These are phyloP conservation scores for Tetraselmis chui DNA, from an alignment of 139 green algal species.

Conservation along the genomic window DNA sequence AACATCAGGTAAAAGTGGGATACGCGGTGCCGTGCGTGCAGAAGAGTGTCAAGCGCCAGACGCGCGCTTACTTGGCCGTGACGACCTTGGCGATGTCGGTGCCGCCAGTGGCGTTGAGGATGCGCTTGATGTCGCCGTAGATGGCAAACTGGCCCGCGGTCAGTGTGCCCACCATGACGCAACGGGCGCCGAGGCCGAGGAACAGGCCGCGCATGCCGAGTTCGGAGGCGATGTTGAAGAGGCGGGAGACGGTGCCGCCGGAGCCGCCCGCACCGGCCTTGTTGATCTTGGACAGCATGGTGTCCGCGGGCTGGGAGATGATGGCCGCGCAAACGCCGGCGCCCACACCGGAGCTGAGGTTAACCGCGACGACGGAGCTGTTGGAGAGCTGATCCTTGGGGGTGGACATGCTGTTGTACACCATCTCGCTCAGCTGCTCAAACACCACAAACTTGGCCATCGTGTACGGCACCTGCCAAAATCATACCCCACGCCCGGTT, in stretches of 20 bases:
- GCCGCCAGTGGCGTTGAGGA: background rate
- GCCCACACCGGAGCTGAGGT: slow-evolving; percentile 36
- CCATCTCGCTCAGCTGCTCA: background rate
- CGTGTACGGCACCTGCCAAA: slow-evolving; percentile 42
- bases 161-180: slow-evolving; percentile 46
- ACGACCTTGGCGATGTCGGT: background rate
- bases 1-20: background rate
- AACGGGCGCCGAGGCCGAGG: slow-evolving; percentile 29
- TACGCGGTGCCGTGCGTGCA: background rate
- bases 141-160: slow-evolving; percentile 42
- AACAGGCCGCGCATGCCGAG: slow-evolving; percentile 30
- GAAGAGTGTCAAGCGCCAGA: background rate
- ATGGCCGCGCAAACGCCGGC: slow-evolving; percentile 41
- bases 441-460: slow-evolving; percentile 50
- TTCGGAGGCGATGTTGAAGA: slow-evolving; percentile 22
- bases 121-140: slow-evolving; percentile 19
- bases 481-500: too few relatives aligned
- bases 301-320: slow-evolving; percentile 48
- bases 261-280: slow-evolving; percentile 21
- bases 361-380: slow-evolving; percentile 22
- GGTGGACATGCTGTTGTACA: slow-evolving; percentile 8
- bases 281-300: slow-evolving; percentile 49
- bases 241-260: slow-evolving; percentile 18
- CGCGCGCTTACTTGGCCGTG: too few relatives aligned
- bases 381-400: slow-evolving; percentile 27